These are phyloP conservation scores for Nothopassalora personata DNA, from an alignment of 2,329 filamentous ascomycete genomes.

Conservation along the genomic window DNA sequence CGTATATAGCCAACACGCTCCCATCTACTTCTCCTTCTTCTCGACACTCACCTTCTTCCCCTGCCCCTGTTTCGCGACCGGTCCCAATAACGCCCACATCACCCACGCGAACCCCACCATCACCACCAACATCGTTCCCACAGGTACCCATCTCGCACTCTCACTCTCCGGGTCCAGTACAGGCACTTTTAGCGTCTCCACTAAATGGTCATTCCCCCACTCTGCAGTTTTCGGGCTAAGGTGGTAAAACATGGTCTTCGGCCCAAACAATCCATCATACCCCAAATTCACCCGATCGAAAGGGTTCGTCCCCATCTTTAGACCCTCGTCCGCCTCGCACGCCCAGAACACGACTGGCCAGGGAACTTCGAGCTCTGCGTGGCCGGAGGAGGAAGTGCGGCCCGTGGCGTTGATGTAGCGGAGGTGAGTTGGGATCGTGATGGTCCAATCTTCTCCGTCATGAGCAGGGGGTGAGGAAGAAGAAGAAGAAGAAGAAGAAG, in stretches of 20 bases:
- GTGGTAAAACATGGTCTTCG: slow-evolving; percentile 79
- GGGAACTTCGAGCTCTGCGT: slow-evolving; percentile 44
- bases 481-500: slow-evolving; percentile 3
- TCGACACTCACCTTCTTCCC: background rate
- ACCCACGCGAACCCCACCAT: slow-evolving; percentile 43
- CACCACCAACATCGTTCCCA: slow-evolving; percentile 41
- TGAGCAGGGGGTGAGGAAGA: no score
- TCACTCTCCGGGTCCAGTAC: slow-evolving; percentile 37
- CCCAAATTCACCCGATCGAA: slow-evolving; percentile 83
- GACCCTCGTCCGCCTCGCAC: slow-evolving; percentile 61
- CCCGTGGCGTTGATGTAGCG: slow-evolving; percentile 59
- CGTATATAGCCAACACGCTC: slow-evolving; percentile 3
- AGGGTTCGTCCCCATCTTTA: slow-evolving; percentile 68
- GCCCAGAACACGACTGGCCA: slow-evolving; percentile 90
- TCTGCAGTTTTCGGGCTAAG: slow-evolving; percentile 30
- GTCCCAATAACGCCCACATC: slow-evolving; percentile 35
- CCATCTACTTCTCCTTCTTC: slow-evolving; percentile 4
- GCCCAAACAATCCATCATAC: slow-evolving; percentile 74
- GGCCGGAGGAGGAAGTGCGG: slow-evolving; percentile 22
- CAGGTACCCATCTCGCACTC: slow-evolving; percentile 34
- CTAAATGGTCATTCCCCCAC: slow-evolving; percentile 11
- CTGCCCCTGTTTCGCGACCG: background rate
- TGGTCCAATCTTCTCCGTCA: slow-evolving; percentile 56
- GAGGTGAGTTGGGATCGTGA: slow-evolving; percentile 74
- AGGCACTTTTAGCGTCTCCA: slow-evolving; percentile 33